Evolutionary conservation across 1,284 basidiomycete genomes (phyloP).

Genomic region (Pholiota adiposa): DNA sequence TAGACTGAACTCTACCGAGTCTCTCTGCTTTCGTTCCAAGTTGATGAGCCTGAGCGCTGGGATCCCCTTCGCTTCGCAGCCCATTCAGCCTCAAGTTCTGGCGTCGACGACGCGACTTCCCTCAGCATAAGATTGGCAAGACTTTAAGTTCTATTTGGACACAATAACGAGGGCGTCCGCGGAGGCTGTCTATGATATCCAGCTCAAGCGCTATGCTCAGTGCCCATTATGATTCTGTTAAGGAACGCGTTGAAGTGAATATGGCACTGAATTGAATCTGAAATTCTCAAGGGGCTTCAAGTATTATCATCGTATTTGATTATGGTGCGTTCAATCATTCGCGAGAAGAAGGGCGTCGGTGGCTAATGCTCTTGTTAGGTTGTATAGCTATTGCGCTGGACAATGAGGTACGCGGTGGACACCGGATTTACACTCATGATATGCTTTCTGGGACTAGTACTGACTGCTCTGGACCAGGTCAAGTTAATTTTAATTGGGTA

Average conservation of each 20-base stretch:
- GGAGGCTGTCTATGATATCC: constrained; percentile 30
- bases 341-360: not conserved
- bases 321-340: constrained; percentile 44
- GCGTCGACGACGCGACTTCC: not conserved
- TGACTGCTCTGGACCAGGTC: no score
- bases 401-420: constrained; percentile 55
- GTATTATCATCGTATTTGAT: constrained; percentile 52
- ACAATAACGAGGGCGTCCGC: not conserved
- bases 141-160: not conserved
- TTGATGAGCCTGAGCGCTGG: no score
- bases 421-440: no score
- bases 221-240: constrained; percentile 28
- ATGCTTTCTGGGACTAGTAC: no score
- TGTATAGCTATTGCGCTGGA: constrained; percentile 51
- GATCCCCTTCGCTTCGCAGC: not conserved
- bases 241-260: no score
- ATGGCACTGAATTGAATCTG: not conserved
- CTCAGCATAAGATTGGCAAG: not conserved
- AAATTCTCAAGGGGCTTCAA: constrained; percentile 46
- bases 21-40: not conserved
- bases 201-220: constrained; percentile 44
- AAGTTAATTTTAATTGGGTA: constrained; percentile 61
- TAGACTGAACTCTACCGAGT: no score
- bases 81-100: not conserved
- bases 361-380: no score